phyloP scores from a whole-genome alignment of 331 rosid species.

The Cydonia oblonga region DNA sequence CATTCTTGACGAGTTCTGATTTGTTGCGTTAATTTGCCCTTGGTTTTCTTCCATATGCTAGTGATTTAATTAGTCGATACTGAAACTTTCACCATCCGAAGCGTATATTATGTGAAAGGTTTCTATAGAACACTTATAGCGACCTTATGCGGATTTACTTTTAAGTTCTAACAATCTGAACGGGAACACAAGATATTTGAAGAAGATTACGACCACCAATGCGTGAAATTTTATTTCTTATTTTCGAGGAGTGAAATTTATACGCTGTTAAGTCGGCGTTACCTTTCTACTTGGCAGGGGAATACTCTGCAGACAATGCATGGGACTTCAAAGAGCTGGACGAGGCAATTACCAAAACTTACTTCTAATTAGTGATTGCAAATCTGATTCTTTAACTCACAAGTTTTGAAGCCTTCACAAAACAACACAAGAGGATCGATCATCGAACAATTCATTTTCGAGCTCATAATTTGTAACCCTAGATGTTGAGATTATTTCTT shows the following conservation, averaged over 20 bases:
- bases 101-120: too few species aligned
- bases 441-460: not conserved
- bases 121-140: too few species aligned
- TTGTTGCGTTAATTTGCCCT: not conserved
- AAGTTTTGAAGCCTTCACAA: not conserved
- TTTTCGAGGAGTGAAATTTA: not conserved
- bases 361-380: slow-evolving; percentile 33
- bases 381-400: not conserved
- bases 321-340: slow-evolving; percentile 90
- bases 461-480: not conserved
- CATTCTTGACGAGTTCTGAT: not conserved
- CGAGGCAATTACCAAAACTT: slow-evolving; percentile 58
- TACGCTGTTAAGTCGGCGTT: not conserved
- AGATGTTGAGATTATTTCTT: not conserved
- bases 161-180: too few species aligned
- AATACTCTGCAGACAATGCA: slow-evolving; percentile 81
- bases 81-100: not conserved
- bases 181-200: too few species aligned
- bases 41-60: not conserved
- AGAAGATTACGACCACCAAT: too few species aligned
- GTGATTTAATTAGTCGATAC: not conserved
- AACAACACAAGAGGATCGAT: not conserved
- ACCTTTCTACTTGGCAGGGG: slow-evolving; percentile 34
- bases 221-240: too few species aligned
- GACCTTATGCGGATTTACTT: too few species aligned